Conservation (phyloP, 306 rosid species). For the Crataegus laevigata region DNA sequence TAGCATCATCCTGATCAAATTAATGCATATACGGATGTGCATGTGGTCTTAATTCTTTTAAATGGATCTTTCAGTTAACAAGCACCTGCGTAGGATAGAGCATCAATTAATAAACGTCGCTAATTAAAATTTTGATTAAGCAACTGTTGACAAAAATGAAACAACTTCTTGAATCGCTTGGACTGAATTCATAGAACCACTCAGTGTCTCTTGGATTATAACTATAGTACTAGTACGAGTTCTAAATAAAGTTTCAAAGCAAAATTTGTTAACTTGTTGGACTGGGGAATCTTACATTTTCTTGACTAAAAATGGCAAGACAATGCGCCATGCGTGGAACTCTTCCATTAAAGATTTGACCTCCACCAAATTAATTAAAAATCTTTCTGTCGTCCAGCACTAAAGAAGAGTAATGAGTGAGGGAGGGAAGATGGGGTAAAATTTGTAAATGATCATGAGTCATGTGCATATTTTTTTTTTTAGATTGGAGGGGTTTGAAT, state of each 20-base stretch:
- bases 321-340: not conserved
- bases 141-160: not conserved
- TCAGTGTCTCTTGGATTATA: not conserved
- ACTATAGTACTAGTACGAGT: not conserved
- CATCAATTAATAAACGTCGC: not conserved
- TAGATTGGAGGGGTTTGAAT: too few relatives aligned
- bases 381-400: not conserved
- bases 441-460: not conserved
- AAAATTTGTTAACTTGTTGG: not conserved
- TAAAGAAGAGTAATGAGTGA: not conserved
- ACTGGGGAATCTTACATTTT: not conserved
- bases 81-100: not conserved
- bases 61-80: slow-evolving; percentile 15
- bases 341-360: not conserved
- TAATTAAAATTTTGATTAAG: not conserved
- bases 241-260: not conserved
- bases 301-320: not conserved
- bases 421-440: not conserved
- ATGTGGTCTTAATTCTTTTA: not conserved
- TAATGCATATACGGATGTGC: not conserved
- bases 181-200: not conserved
- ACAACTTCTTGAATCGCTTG: not conserved
- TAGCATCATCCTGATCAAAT: not conserved
- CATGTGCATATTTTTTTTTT: not conserved
- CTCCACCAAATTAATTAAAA: not conserved